A percentile compares a stretch with the other conserved stretches of the same genome.
Conservation (phyloP, 2,329 filamentous ascomycete species). For the Botrytis tulipae region DNA sequence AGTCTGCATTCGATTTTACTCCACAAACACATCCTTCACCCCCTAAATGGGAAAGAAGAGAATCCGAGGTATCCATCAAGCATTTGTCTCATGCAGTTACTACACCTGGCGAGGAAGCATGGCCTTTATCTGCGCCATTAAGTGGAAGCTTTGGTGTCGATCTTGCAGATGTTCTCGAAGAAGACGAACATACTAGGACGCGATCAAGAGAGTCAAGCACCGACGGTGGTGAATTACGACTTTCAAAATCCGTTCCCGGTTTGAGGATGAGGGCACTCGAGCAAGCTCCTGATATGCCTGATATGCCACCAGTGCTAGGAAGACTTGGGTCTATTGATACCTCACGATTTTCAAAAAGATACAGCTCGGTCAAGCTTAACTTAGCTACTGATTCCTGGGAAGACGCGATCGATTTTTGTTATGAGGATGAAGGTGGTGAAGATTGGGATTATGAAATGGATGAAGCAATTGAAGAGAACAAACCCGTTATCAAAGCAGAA, state of each 20-base stretch:
- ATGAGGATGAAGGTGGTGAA: conserved; percentile 66
- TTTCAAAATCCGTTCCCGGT: conserved; percentile 37
- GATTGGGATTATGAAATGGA: conserved; percentile 67
- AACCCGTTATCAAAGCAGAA: conserved; percentile 32
- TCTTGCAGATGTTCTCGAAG: conserved; percentile 61
- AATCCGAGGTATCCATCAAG: conserved; percentile 29
- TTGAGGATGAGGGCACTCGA: conserved; percentile 39
- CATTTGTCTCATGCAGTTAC: conserved; percentile 43
- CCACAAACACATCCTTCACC: conserved; percentile 26
- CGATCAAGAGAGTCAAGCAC: conserved; percentile 32
- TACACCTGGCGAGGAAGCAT: conserved; percentile 45
- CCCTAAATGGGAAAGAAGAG: conserved; percentile 34
- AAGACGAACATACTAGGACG: conserved; percentile 46
- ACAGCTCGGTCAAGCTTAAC: neutral
- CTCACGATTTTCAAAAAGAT: neutral
- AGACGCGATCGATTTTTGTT: conserved; percentile 69
- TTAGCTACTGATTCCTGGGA: conserved; percentile 54
- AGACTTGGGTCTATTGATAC: conserved; percentile 7
- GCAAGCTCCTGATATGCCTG: conserved; percentile 14
- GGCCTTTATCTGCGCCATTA: conserved; percentile 43
- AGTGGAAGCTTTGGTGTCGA: conserved; percentile 35
- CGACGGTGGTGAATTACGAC: conserved; percentile 33
- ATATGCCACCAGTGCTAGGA: conserved; percentile 13
- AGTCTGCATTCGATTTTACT: conserved; percentile 42
- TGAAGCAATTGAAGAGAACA: conserved; percentile 51